Percentiles rank a stretch among this genome's conserved stretches.
phyloP scores from a whole-genome alignment of 2,329 filamentous ascomycete genomes.

The Fusarium temperatum region DNA sequence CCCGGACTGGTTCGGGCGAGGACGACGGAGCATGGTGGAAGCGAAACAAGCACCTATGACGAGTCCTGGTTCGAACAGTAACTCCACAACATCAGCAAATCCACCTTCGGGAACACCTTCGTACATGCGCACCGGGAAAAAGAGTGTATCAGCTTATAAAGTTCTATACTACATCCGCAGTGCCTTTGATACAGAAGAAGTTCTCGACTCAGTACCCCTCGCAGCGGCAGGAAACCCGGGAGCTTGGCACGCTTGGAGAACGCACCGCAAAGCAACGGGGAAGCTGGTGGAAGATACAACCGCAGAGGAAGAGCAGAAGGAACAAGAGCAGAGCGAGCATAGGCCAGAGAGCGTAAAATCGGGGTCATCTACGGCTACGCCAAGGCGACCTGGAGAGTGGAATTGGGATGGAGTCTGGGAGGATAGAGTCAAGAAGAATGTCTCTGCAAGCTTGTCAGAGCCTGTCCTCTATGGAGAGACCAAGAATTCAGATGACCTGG shows the following conservation, averaged over 20 bases:
- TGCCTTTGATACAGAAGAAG: constrained; percentile 79
- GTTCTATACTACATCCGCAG: constrained; percentile 84
- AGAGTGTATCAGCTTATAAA: constrained; percentile 66
- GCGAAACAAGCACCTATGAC: constrained; percentile 52
- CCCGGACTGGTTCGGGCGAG: constrained; percentile 83
- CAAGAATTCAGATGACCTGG: constrained; percentile 73
- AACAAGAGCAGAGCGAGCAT: background rate
- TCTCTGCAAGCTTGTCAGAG: constrained; percentile 81
- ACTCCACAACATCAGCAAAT: constrained; percentile 45
- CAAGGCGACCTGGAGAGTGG: constrained; percentile 77
- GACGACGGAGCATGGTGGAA: constrained; percentile 52
- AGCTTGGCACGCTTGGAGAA: constrained; percentile 93
- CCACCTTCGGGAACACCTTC: constrained; percentile 44
- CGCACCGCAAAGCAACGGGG: constrained; percentile 62
- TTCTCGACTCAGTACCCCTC: constrained; percentile 82
- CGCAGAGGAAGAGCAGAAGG: background rate
- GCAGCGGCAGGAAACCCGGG: constrained; percentile 88
- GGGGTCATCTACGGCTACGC: background rate
- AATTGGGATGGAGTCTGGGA: constrained; percentile 99
- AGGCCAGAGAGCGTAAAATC: constrained; percentile 16
- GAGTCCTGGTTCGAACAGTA: constrained; percentile 36
- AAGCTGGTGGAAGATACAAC: constrained; percentile 36
- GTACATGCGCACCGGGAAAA: constrained; percentile 54
- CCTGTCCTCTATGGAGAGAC: constrained; percentile 77
- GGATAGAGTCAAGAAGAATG: constrained; percentile 81